phyloP scores from a whole-genome alignment of 2,329 filamentous ascomycete genomes.

The Xylariaceae sp. region DNA sequence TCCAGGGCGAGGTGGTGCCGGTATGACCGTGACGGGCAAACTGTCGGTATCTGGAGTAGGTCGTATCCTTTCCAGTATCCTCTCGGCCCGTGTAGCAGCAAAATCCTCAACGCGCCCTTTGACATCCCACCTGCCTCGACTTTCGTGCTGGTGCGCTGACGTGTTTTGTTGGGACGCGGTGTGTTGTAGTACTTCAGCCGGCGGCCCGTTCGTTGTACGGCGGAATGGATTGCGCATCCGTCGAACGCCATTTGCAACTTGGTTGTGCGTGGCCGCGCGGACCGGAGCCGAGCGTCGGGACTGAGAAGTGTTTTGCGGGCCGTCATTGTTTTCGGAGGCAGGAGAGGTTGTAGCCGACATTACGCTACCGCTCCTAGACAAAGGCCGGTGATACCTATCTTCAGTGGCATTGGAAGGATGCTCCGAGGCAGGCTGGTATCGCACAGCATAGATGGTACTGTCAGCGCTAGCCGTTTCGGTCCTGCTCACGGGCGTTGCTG shows the following conservation, averaged over 20 bases:
- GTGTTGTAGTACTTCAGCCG: constrained; percentile 25
- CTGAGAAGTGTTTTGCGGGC: no score
- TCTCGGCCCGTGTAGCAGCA: constrained; percentile 53
- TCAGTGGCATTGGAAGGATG: constrained; percentile 39
- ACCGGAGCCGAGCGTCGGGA: no score
- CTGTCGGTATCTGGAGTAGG: constrained; percentile 47
- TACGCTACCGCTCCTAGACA: constrained; percentile 29
- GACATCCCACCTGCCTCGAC: constrained; percentile 44
- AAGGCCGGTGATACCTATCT: constrained; percentile 22
- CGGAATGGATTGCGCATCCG: constrained; percentile 20
- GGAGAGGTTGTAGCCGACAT: no score
- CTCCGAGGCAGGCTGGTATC: constrained; percentile 52
- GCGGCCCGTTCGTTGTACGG: constrained; percentile 17
- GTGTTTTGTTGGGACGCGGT: constrained; percentile 18
- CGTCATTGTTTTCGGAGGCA: no score
- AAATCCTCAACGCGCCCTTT: constrained; percentile 52
- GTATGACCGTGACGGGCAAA: constrained; percentile 53
- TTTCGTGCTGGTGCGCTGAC: constrained; percentile 19
- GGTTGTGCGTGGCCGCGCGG: no score
- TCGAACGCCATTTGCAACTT: no score
- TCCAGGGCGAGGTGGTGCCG: constrained; percentile 52
- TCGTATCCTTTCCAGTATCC: constrained; percentile 47
- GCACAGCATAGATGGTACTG: constrained; percentile 56
- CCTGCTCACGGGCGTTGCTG: constrained; percentile 50
- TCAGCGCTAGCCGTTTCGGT: constrained; percentile 57